A percentile compares a stretch with the other conserved stretches of the same genome.
phyloP scores from a whole-genome alignment of 2,329 filamentous ascomycete species.

The Talaromyces sp. region DNA sequence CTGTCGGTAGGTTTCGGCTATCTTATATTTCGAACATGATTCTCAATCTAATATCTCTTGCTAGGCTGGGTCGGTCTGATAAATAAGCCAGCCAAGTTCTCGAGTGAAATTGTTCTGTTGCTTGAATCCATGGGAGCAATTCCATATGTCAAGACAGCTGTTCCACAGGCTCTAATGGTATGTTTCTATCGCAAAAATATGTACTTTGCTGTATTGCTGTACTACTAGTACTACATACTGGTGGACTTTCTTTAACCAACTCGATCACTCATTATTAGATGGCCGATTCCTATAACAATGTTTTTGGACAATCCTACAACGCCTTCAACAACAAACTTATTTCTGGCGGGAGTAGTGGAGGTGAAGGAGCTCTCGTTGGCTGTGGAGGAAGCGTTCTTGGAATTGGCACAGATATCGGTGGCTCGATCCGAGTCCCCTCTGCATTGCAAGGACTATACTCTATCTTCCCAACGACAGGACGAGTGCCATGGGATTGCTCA shows the following conservation, averaged over 20 bases:
- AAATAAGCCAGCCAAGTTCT: conserved; percentile 28
- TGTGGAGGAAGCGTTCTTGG: conserved; percentile 54
- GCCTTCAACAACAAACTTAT: conserved; percentile 52
- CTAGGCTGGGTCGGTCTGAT: conserved; percentile 51
- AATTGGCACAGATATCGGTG: conserved; percentile 60
- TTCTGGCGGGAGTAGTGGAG: conserved; percentile 56
- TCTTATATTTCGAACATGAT: not conserved
- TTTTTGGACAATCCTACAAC: conserved; percentile 54
- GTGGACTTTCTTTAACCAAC: too few species aligned
- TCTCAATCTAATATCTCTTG: not conserved
- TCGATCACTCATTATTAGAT: conserved; percentile 17
- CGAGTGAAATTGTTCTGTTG: conserved; percentile 30
- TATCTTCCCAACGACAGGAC: conserved; percentile 33
- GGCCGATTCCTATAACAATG: conserved; percentile 56
- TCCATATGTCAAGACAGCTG: conserved; percentile 57
- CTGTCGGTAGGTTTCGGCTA: conserved; percentile 23
- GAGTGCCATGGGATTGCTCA: conserved; percentile 30
- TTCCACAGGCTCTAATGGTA: conserved; percentile 53
- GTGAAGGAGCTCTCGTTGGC: conserved; percentile 56
- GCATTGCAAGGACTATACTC: conserved; percentile 55
- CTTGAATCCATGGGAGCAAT: conserved; percentile 49
- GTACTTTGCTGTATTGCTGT: not conserved
- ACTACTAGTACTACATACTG: too few species aligned
- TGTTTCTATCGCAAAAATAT: not conserved
- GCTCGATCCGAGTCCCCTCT: conserved; percentile 55